Conservation (phyloP, 371 early-diverging fungal genomes). For the Saksenaea vasiformis region DNA sequence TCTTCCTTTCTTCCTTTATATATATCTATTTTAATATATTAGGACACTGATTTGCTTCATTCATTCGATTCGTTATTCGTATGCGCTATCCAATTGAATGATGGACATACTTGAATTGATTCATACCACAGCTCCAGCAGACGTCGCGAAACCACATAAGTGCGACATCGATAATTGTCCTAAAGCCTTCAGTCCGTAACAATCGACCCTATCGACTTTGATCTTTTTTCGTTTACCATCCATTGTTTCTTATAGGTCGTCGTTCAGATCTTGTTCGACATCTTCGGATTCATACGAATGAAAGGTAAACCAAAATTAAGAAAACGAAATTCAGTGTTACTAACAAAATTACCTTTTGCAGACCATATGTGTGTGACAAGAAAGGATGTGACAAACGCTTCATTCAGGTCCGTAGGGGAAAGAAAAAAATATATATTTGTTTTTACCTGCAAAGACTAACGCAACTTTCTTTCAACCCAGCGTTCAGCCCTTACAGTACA, state of each 20-base stretch:
- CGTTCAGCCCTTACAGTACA: slow-evolving; percentile 80
- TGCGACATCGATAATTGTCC: slow-evolving; percentile 33
- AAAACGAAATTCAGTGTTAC: slow-evolving; percentile 9
- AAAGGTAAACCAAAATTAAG: slow-evolving; percentile 38
- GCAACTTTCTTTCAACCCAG: slow-evolving; percentile 54
- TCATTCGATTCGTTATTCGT: neutral
- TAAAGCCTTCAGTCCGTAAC: slow-evolving; percentile 33
- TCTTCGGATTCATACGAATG: slow-evolving; percentile 78
- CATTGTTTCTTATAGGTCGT: slow-evolving; percentile 34
- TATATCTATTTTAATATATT: neutral
- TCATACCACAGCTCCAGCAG: slow-evolving; percentile 44
- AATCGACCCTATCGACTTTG: neutral
- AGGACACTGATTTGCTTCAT: neutral
- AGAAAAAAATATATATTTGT: slow-evolving; percentile 2
- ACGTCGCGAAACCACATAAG: slow-evolving; percentile 29
- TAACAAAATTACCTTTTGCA: slow-evolving; percentile 24
- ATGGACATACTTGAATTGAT: slow-evolving; percentile 71
- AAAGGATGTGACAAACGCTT: slow-evolving; percentile 73
- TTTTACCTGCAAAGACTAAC: slow-evolving; percentile 11
- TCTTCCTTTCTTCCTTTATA: neutral
- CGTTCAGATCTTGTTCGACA: slow-evolving; percentile 79
- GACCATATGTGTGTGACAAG: slow-evolving; percentile 67
- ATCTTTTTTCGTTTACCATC: neutral
- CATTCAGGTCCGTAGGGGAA: slow-evolving; percentile 54
- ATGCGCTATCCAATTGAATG: neutral